Conservation (phyloP, 176 grass and related monocot species). For the Tillandsia leiboldiana region DNA sequence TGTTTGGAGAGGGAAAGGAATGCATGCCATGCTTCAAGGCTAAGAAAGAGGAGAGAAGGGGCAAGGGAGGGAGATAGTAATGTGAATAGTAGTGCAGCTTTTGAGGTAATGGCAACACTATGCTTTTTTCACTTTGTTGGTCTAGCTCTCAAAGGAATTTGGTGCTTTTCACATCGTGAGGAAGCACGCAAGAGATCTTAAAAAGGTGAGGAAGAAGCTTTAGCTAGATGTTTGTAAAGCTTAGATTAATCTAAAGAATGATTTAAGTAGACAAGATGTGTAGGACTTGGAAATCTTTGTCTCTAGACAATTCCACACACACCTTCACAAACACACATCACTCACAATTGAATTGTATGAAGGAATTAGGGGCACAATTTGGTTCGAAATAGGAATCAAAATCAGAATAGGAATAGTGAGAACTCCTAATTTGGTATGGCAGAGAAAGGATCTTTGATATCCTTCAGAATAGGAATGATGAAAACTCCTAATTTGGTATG, state of each 20-base stretch:
- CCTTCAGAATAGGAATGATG: too few relatives aligned
- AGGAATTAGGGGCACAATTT: too few relatives aligned
- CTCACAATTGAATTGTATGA: too few relatives aligned
- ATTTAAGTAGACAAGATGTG: neutral
- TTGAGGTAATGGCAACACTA: neutral
- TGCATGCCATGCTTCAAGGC: slow-evolving; percentile 52
- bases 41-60: slow-evolving; percentile 33
- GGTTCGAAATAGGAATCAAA: too few relatives aligned
- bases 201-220: slow-evolving; percentile 5
- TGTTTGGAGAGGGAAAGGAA: slow-evolving; percentile 44
- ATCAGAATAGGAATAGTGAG: too few relatives aligned
- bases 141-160: neutral
- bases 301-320: too few relatives aligned
- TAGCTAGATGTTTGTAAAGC: neutral
- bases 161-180: neutral
- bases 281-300: too few relatives aligned
- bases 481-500: too few relatives aligned
- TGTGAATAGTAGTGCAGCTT: neutral
- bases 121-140: slow-evolving; percentile 20
- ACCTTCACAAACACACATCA: too few relatives aligned
- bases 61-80: neutral
- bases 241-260: neutral
- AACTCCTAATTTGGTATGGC: too few relatives aligned
- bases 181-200: slow-evolving; percentile 16
- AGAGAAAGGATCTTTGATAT: too few relatives aligned